Conservation (phyloP, 495 filamentous ascomycete genomes). For the Xanthoparmelia taractica region DNA sequence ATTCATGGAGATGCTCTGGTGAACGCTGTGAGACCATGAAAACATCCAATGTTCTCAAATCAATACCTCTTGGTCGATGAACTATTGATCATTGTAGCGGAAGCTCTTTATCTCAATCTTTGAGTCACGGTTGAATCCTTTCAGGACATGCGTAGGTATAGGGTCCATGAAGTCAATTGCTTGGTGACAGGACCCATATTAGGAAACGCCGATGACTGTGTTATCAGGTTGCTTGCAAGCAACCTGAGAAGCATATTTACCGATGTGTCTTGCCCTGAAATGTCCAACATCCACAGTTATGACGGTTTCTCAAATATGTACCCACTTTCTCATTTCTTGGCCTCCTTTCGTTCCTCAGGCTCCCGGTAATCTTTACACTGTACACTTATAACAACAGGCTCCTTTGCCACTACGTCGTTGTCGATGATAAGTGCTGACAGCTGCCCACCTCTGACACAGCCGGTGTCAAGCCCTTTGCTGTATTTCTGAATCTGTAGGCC, state of each 20-base stretch:
- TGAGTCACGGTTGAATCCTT: background rate
- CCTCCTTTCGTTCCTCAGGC: slow-evolving; percentile 6
- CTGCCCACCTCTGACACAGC: slow-evolving; percentile 65
- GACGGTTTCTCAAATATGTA: background rate
- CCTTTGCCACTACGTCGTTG: background rate
- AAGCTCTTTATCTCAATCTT: background rate
- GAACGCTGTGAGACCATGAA: background rate
- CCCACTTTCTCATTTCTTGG: background rate
- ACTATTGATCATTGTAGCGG: background rate
- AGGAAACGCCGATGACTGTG: slow-evolving; percentile 1
- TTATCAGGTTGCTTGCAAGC: background rate
- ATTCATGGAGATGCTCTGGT: background rate
- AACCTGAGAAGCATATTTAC: background rate
- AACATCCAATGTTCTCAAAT: background rate
- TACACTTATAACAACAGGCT: slow-evolving; percentile 20
- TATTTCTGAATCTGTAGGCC: slow-evolving; percentile 62
- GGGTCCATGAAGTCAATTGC: background rate
- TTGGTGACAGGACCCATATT: background rate
- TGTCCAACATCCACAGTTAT: background rate
- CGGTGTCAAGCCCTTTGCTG: slow-evolving; percentile 77
- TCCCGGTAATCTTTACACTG: slow-evolving; percentile 24
- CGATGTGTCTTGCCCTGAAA: background rate
- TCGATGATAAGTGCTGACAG: slow-evolving; percentile 71
- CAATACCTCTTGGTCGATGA: background rate
- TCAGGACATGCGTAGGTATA: background rate